These are phyloP conservation scores for Metschnikowia noctiluminum DNA, from an alignment of 805 yeast genomes.

Conservation along the genomic window DNA sequence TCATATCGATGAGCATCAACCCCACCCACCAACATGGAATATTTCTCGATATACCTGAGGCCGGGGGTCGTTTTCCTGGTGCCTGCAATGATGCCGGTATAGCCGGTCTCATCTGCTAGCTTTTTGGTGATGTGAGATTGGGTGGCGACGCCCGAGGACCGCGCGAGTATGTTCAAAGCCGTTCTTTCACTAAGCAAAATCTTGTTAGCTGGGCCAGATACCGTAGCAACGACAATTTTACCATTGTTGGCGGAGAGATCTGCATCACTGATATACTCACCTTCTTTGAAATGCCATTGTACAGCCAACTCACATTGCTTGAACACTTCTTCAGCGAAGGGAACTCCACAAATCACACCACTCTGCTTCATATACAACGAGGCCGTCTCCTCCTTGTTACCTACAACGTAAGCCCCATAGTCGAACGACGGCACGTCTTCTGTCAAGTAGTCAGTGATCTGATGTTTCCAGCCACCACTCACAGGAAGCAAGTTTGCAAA, in stretches of 20 bases:
- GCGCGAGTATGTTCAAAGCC: slow-evolving; percentile 73
- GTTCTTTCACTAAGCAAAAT: slow-evolving; percentile 83
- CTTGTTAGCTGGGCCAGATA: slow-evolving; percentile 77
- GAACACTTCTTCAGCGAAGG: slow-evolving; percentile 85
- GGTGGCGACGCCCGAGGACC: slow-evolving; percentile 88
- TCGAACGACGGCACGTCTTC: slow-evolving; percentile 95
- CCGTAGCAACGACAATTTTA: slow-evolving; percentile 65
- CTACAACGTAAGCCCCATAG: slow-evolving; percentile 95
- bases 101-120: slow-evolving; percentile 66
- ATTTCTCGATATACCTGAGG: slow-evolving; percentile 79
- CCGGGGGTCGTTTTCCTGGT: slow-evolving; percentile 99
- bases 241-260: slow-evolving; percentile 50
- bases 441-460: slow-evolving; percentile 67
- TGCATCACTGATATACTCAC: slow-evolving; percentile 43
- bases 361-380: slow-evolving; percentile 75
- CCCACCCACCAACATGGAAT: slow-evolving; percentile 94
- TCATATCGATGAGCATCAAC: slow-evolving; percentile 92
- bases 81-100: slow-evolving; percentile 85
- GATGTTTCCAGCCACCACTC: slow-evolving; percentile 78
- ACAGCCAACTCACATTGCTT: slow-evolving; percentile 67
- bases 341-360: slow-evolving; percentile 82
- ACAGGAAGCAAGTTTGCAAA: slow-evolving; percentile 62
- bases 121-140: slow-evolving; percentile 55
- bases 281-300: slow-evolving; percentile 76
- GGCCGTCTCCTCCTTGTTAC: slow-evolving; percentile 66